Evolutionary conservation across 2,329 filamentous ascomycete genomes (phyloP), one percentile per base, ranked within the genome.

Genomic region (Apiospora kogelbergensis): DNA sequence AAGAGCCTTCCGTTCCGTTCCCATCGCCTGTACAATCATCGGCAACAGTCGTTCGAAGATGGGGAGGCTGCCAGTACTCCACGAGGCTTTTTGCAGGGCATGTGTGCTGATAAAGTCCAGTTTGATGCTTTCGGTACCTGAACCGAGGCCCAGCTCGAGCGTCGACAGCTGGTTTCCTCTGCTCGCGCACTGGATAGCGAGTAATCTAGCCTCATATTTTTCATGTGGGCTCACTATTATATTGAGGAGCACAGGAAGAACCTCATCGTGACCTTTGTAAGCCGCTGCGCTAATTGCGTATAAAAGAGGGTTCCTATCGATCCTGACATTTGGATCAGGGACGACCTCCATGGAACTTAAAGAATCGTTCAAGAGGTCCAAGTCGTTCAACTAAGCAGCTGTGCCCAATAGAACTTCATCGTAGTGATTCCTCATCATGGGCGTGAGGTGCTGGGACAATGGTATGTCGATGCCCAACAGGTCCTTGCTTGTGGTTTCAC

Each of bases 31-130:
- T n/a, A n/a, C n/a, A 40, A 40, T 40, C 37, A 30, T 11, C 5
- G 24, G 24, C 5, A 26, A 26, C 6, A 53, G 13, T 13, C 22
- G 3, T 17, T 53, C 46, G 46, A 26, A 53, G 22, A 53, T 30
- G 22, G 46, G 11, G 11, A 53, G 24, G 46, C 24, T 30, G 24
- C 22, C 2, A 7, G 24, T 30, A 13, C 9, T 30, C 3, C 1
- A 0, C 24, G 17, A 1, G 13, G 46, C 24, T 3, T 4, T 0
- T 6, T 1, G 3, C 11, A 53, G n/a, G n/a, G n/a, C n/a, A n/a
- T n/a, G n/a, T n/a, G n/a, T n/a, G n/a, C n/a, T n/a, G n/a, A n/a
- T 24, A 11, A 6, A 2, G 22, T 1, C 0, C 0, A 6, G 0
- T 11, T 53, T 2, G 46, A 5, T 2, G 6, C 13, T 22, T 30